Evolutionary conservation across 2,329 filamentous ascomycete genomes (phyloP).

Genomic region (Aspergillus aculeatinus): DNA sequence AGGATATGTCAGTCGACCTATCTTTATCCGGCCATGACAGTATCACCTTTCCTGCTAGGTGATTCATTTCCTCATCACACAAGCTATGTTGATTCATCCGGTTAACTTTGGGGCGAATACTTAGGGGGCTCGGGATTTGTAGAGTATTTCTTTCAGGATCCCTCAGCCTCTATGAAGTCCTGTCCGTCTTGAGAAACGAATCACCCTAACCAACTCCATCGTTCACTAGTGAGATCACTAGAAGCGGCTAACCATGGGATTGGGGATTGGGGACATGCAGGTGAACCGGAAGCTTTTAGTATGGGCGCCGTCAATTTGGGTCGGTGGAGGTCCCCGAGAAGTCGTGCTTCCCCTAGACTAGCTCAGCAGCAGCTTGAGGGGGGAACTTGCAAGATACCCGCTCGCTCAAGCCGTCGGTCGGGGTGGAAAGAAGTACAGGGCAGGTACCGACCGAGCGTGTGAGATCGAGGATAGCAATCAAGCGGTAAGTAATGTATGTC

Average conservation of each 20-base stretch:
- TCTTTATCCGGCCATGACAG: too few relatives aligned
- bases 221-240: conserved; percentile 16
- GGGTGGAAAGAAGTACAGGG: background rate
- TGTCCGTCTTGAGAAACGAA: background rate
- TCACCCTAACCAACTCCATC: background rate
- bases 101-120: background rate
- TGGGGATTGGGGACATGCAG: conserved; percentile 19
- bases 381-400: background rate
- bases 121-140: background rate
- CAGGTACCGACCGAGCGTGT: background rate
- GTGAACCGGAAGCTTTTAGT: conserved; percentile 15
- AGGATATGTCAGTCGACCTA: too few relatives aligned
- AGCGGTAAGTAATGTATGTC: background rate
- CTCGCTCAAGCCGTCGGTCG: background rate
- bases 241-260: conserved; percentile 17
- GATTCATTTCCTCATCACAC: too few relatives aligned
- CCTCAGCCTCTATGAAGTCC: background rate
- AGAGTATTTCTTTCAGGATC: background rate
- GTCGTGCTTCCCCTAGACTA: background rate
- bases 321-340: conserved; percentile 14
- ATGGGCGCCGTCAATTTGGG: conserved; percentile 23
- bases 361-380: background rate
- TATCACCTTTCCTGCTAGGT: too few relatives aligned
- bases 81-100: background rate
- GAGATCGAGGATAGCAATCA: background rate